phyloP scores from a whole-genome alignment of 371 early-diverging fungal species.

The Paraphysoderma sedebokerense region DNA sequence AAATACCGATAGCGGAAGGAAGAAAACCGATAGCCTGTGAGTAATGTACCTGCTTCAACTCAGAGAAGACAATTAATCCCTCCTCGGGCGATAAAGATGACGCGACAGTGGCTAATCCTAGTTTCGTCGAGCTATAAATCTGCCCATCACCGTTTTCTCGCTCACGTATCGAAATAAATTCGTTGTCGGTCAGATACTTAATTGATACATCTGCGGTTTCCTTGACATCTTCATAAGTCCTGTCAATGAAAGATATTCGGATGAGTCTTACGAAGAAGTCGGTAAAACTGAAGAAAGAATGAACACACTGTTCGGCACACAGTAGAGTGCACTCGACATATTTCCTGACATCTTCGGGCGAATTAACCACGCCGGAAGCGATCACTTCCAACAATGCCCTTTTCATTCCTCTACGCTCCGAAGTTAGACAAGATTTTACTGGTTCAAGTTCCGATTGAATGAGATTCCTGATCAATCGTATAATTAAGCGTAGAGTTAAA shows the following conservation, averaged over 20 bases:
- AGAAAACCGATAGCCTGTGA: too few relatives aligned
- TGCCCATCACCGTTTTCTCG: neutral
- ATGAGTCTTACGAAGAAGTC: too few relatives aligned
- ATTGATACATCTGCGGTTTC: neutral
- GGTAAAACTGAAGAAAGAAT: too few relatives aligned
- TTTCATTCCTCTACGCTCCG: conserved; percentile 13
- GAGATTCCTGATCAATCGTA: too few relatives aligned
- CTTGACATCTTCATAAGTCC: too few relatives aligned
- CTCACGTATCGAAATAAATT: neutral
- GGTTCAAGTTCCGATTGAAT: too few relatives aligned
- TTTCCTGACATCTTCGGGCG: neutral
- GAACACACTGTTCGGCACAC: neutral
- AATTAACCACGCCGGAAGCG: conserved; percentile 6
- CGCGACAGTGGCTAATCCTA: conserved; percentile 11
- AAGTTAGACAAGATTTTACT: conserved; percentile 9
- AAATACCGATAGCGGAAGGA: too few relatives aligned
- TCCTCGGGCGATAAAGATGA: conserved; percentile 13
- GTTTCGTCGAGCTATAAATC: conserved; percentile 2
- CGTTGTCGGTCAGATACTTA: neutral
- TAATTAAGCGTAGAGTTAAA: too few relatives aligned
- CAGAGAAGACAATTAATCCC: conserved; percentile 6
- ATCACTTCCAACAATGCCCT: conserved; percentile 15
- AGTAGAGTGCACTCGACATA: neutral
- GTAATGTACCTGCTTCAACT: conserved; percentile 7
- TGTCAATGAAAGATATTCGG: too few relatives aligned